Evolutionary conservation across 495 filamentous ascomycete species (phyloP).

Genomic region (Aspergillus baeticus): DNA sequence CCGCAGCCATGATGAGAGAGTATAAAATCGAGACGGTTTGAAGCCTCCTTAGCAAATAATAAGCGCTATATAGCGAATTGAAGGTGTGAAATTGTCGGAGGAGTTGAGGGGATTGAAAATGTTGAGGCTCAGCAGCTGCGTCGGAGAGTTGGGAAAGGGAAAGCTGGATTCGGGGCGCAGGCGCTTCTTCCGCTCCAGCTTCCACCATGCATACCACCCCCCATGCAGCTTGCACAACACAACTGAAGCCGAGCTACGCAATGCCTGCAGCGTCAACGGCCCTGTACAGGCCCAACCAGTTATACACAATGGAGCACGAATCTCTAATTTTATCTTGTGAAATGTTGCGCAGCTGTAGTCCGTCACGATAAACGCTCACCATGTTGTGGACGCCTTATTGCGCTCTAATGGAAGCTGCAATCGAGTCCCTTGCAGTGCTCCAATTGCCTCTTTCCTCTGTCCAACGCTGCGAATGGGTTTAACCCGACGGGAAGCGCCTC

Average conservation of each 20-base stretch:
- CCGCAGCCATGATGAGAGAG: slow-evolving; percentile 45
- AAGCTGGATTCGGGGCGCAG: slow-evolving; percentile 3
- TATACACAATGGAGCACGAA: not conserved
- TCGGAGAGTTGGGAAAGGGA: slow-evolving; percentile 1
- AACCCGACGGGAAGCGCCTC: not conserved
- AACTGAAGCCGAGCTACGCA: not conserved
- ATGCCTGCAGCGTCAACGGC: not conserved
- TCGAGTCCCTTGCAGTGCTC: slow-evolving; percentile 14
- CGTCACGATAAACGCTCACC: not conserved
- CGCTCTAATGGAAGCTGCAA: slow-evolving; percentile 12
- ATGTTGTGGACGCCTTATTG: not conserved
- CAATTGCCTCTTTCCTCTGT: slow-evolving; percentile 17
- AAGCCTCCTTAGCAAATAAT: no score
- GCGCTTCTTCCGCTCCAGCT: slow-evolving; percentile 9
- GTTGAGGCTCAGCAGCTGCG: not conserved
- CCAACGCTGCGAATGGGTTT: slow-evolving; percentile 18
- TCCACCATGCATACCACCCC: not conserved
- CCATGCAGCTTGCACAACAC: slow-evolving; percentile 14
- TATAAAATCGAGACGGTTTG: not conserved
- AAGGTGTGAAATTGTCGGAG: not conserved
- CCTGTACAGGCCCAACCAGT: not conserved
- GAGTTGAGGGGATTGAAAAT: not conserved
- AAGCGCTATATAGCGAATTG: not conserved
- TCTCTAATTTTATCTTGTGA: not conserved
- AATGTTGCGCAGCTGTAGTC: not conserved